Evolutionary conservation across 2,329 filamentous ascomycete genomes (phyloP), one percentile per base, ranked within the genome.

Genomic region (Davidsoniella neocaledoniae): DNA sequence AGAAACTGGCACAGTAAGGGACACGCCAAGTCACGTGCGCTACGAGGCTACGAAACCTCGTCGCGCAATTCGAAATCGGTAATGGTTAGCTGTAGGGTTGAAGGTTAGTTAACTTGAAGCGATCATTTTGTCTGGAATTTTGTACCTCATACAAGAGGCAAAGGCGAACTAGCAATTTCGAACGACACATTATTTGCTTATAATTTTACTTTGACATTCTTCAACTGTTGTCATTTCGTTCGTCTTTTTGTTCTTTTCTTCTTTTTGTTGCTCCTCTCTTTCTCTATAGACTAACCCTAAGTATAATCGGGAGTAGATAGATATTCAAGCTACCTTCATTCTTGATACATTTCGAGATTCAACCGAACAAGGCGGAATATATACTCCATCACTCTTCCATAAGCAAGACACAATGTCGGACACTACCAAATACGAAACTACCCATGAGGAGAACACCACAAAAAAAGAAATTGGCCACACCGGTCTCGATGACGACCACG

Each of bases 401-500:
- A 29, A 21, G n/a, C 10, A 37, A 14, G 14, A 10, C 17, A 38
- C 6, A 17, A 49, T 39, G 26, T 26, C 26, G 3, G 40, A 44
- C 23, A 6, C 23, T 29, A 8, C 23, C 42, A 44, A 16, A 16
- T 19, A 33, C 19, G 26, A 46, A 49, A 29, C 19, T 44, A 2
- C 29, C 29, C 8, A 9, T 33, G 8, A 6, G 29, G 12, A 33
- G 8, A 12, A 33, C 12, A 10, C 3, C 6, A 23, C 39, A 41
- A 41, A 60, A 47, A 65, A 69, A 33, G 67, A 68, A 44, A 55
- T 60, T 3, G 66, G 60, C 10, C 65, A 63, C 4, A 66, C 64
- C 48, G 64, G 65, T 39, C 72, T 69, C 2, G 76, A 79, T 55
- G 67, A 68, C 48, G 74, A 78, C 10, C 76, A 73, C 0, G 75